Evolutionary conservation across 1,284 basidiomycete genomes (phyloP), one percentile per base, ranked within the genome.

Genomic region (Sphagnurus paluster): DNA sequence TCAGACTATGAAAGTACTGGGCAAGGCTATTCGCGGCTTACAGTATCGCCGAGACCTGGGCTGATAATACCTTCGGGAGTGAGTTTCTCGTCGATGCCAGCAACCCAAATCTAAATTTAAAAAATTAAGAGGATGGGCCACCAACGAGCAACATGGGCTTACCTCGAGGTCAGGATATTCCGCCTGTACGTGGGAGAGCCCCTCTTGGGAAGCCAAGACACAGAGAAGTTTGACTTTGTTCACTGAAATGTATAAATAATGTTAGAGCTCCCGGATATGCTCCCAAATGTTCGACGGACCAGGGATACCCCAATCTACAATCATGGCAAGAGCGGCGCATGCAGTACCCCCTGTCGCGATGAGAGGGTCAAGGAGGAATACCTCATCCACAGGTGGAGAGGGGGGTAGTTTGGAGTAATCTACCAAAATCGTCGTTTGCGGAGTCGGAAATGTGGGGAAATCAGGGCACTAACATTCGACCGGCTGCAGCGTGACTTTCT

Each of bases 281-380:
- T 24, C 28, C 36, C 11, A 39, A 25, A 13, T 35, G 14, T 44
- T 25, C 14, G 9, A 66, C 77, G 53, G 54, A 87, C 87, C 55
- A 16, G 81, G 69, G 51, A 95, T 76, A 19, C 93, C 92, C 92
- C 92, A 95, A 46, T 95, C 93, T 5, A 76, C 58, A 37, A 95
- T 74, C 90, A 94, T 95, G 42, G 77, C 63, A 46, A 96, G 63
- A 2, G 93, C 93, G 11, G 93, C 93, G 49, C 83, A 78, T 4
- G 90, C 92, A 2, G 95, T 97, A n/a, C 91, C 90, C 50, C 94
- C 95, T 0, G 95, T 98, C 0, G 95, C 95, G 58, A 98, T 87
- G 33, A 98, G 70, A 3, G 95, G 91, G 58, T 98, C 95, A 32
- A 98, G 76, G 29, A 98, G 71, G 68, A 85, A 91, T 21, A 94